Base-by-base conservation (phyloP, 1,284 basidiomycete species). In the Boletus subluridellus region DNA sequence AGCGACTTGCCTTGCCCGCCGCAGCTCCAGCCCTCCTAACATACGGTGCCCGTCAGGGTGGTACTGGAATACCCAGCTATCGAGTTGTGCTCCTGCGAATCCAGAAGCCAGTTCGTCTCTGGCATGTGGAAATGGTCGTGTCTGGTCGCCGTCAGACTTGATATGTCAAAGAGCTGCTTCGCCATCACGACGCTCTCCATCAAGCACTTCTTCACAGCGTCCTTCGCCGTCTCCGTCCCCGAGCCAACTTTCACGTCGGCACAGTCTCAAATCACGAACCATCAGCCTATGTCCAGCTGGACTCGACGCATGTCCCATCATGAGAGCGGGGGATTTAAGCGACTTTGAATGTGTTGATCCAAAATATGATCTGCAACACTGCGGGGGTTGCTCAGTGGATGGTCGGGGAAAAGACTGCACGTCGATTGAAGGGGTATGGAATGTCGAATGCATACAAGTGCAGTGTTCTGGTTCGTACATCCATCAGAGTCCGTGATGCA, bases 351-450 rank as follows among this genome's bases (percentile, higher is more conserved):
- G 87, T 62, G 62, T 87, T 47, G 83, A 87, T 69, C 79, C 77
- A 52, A 63, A 68, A 14, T 73, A 73, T 35, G 85, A 88, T 61
- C 77, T 87, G 44, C 75, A 79, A 60, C 82, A 83, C 50, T 93
- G 90, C 71, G 90, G 90, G 66, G 91, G 91, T 45, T 93, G 90
- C 69, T 73, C 81, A 5, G 80, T 82, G 9, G 73, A 78, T 32
- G 84, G 85, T 37, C 70, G 79, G 53, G 90, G 90, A 35, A 76
- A 82, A 66, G 87, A 93, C 72, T 93, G 90, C 75, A 85, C 83
- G 35, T 71, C 78, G 37, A 89, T 93, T 62, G 64, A 75, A 42
- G 80, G 85, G 63, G 83, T 80, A 26, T 80, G 82, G 77, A 85
- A 85, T 61, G 87, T 90, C 57, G 85, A 82, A 17, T 93, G 91